These are phyloP conservation scores for Candida oleophila DNA, from an alignment of 805 yeast genomes.

Conservation along the genomic window DNA sequence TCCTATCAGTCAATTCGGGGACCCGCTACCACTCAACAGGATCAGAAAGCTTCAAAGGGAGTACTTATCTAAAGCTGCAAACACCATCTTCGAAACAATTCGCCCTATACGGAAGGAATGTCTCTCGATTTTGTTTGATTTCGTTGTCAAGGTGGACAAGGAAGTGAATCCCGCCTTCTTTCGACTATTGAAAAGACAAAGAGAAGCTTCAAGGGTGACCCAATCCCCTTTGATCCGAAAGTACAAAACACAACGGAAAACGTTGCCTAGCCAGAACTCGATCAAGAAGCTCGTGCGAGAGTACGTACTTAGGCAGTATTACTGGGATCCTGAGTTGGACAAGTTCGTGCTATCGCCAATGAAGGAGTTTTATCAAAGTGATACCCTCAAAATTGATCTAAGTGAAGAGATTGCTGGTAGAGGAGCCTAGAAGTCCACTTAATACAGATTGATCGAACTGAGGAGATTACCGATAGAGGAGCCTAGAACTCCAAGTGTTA, in stretches of 20 bases:
- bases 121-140: neutral
- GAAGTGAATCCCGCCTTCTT: conserved; percentile 22
- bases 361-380: conserved; percentile 23
- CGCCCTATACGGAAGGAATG: conserved; percentile 1
- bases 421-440: too few species aligned
- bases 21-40: conserved; percentile 25
- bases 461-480: too few species aligned
- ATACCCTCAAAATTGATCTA: conserved; percentile 7
- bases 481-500: too few species aligned
- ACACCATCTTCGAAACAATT: neutral
- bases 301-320: conserved; percentile 31
- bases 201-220: conserved; percentile 11
- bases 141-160: neutral
- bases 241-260: conserved; percentile 20
- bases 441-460: too few species aligned
- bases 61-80: neutral
- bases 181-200: conserved; percentile 25
- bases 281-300: conserved; percentile 24
- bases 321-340: conserved; percentile 15
- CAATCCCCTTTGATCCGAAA: conserved; percentile 18
- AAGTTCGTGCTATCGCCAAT: conserved; percentile 22
- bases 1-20: conserved; percentile 28
- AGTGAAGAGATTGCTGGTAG: too few species aligned
- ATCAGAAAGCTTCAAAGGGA: neutral
- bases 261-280: conserved; percentile 30